Percentiles rank a stretch among this genome's conserved stretches.
These are phyloP conservation scores for Paramyrothecium sp. DNA, from an alignment of 2,329 filamentous ascomycete genomes.

Conservation along the genomic window DNA sequence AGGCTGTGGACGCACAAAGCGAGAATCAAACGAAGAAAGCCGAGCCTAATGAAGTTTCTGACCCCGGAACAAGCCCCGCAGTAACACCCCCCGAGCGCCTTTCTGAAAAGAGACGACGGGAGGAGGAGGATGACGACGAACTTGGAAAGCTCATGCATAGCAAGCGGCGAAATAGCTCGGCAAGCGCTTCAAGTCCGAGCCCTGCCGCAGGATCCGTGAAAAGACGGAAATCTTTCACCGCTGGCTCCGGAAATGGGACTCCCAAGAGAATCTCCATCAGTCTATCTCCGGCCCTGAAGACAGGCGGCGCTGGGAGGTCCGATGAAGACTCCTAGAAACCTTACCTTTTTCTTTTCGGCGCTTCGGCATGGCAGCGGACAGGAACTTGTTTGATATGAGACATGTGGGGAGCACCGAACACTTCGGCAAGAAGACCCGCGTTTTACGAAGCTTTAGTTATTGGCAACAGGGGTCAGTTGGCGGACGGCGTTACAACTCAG, in stretches of 20 bases:
- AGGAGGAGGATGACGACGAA: slow-evolving; percentile 91
- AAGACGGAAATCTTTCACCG: slow-evolving; percentile 40
- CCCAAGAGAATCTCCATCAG: slow-evolving; percentile 60
- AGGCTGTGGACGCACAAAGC: slow-evolving; percentile 56
- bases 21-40: slow-evolving; percentile 4
- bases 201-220: slow-evolving; percentile 23
- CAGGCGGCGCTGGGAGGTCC: slow-evolving; percentile 33
- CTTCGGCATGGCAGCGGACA: neutral
- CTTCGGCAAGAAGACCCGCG: neutral
- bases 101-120: slow-evolving; percentile 84
- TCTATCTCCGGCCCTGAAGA: slow-evolving; percentile 46
- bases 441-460: neutral
- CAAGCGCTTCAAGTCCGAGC: slow-evolving; percentile 44
- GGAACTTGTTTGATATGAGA: neutral
- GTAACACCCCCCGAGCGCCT: slow-evolving; percentile 67
- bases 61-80: slow-evolving; percentile 27
- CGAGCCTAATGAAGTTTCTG: slow-evolving; percentile 28
- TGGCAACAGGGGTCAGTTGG: neutral
- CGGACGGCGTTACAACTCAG: neutral
- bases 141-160: slow-evolving; percentile 75
- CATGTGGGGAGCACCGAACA: neutral
- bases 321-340: slow-evolving; percentile 35
- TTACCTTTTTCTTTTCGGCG: neutral
- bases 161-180: slow-evolving; percentile 57
- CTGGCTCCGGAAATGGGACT: slow-evolving; percentile 35